These are phyloP conservation scores for Stephanodiscus minutulus DNA, from an alignment of 108 stramenopile species.

Conservation along the genomic window DNA sequence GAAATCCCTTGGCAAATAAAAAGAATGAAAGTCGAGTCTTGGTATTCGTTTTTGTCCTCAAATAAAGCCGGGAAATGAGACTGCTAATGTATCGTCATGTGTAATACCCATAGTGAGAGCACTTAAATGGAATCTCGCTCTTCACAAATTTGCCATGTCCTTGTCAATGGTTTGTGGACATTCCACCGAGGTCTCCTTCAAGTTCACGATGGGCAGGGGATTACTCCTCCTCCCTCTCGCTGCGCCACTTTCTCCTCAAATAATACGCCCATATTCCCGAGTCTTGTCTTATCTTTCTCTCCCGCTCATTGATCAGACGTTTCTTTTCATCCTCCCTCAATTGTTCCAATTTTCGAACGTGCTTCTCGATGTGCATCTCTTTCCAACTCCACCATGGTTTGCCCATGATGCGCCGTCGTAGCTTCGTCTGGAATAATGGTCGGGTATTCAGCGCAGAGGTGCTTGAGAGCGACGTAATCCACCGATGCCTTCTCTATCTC, in stretches of 20 bases:
- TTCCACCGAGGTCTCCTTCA: slow-evolving; percentile 3
- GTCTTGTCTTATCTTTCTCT: neutral
- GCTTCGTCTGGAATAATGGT: slow-evolving; percentile 23
- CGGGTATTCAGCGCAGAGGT: slow-evolving; percentile 16
- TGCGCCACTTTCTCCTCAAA: neutral
- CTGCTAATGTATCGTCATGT: too few relatives aligned
- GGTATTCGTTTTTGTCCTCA: too few relatives aligned
- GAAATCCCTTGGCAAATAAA: too few relatives aligned
- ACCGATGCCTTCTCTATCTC: slow-evolving; percentile 1
- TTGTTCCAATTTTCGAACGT: slow-evolving; percentile 3
- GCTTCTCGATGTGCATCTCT: neutral
- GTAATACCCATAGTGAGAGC: too few relatives aligned
- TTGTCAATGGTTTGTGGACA: slow-evolving; percentile 4
- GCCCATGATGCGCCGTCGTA: slow-evolving; percentile 33
- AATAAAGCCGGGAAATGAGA: too few relatives aligned
- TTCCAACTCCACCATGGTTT: slow-evolving; percentile 30
- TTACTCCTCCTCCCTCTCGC: slow-evolving; percentile 6
- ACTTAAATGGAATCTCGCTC: too few relatives aligned
- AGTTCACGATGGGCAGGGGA: slow-evolving; percentile 7
- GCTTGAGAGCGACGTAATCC: slow-evolving; percentile 7
- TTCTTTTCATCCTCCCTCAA: slow-evolving; percentile 6
- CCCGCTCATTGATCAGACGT: slow-evolving; percentile 18
- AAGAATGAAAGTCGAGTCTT: too few relatives aligned
- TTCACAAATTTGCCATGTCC: neutral
- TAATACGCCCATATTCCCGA: slow-evolving; percentile 15